Conservation (phyloP, 1,284 basidiomycete species). For the Singerocomus inundabilis region DNA sequence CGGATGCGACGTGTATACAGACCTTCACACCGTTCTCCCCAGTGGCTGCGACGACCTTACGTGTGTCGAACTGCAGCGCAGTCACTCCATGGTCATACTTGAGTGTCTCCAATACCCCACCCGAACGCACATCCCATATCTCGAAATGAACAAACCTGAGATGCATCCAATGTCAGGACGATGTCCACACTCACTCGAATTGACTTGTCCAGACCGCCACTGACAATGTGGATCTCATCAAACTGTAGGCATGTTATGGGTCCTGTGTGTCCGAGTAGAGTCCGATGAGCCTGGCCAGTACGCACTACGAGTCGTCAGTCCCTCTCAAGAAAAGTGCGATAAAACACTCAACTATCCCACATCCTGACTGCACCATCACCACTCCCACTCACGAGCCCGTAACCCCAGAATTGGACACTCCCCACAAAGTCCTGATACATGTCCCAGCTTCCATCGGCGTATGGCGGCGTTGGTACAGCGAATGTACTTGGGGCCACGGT, state of each 20-base stretch:
- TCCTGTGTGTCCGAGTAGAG: slow-evolving; percentile 89
- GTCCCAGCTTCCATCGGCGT: slow-evolving; percentile 88
- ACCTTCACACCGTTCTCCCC: slow-evolving; percentile 95
- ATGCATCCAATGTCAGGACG: background rate
- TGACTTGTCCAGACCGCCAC: slow-evolving; percentile 93
- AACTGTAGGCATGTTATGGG: slow-evolving; percentile 97
- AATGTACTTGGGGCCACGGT: slow-evolving; percentile 66
- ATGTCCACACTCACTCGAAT: slow-evolving; percentile 60
- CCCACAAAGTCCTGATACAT: slow-evolving; percentile 98
- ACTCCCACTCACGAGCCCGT: slow-evolving; percentile 94
- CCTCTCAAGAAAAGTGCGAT: slow-evolving; percentile 1
- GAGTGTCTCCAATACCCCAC: slow-evolving; percentile 85
- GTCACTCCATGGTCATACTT: slow-evolving; percentile 92
- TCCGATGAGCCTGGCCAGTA: slow-evolving; percentile 95
- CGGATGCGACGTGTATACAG: slow-evolving; percentile 15
- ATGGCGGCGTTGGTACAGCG: slow-evolving; percentile 82
- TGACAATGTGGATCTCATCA: slow-evolving; percentile 92
- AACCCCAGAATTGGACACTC: slow-evolving; percentile 98
- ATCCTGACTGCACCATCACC: slow-evolving; percentile 97
- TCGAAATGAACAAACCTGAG: slow-evolving; percentile 30
- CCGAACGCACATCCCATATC: slow-evolving; percentile 97
- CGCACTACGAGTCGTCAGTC: slow-evolving; percentile 64
- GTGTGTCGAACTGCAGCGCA: slow-evolving; percentile 89
- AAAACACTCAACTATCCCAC: slow-evolving; percentile 87
- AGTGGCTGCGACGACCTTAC: slow-evolving; percentile 92